Conservation (phyloP, 106 monocot species). For the Acorus gramineus region DNA sequence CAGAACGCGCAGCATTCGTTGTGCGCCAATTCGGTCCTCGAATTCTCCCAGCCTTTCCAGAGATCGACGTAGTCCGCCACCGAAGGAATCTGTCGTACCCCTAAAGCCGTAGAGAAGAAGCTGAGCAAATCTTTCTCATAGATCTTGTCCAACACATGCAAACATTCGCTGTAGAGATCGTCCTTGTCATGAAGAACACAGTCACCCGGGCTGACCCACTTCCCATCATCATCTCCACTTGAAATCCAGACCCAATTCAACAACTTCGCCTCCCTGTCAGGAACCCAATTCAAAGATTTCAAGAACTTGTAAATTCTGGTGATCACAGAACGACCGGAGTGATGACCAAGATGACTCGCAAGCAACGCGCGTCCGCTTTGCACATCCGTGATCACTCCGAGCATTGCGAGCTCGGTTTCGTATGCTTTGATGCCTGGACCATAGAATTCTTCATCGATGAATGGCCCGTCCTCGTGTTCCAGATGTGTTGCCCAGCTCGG, state of each 20-base stretch:
- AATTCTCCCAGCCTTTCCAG: conserved; percentile 31
- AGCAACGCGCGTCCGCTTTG: not conserved
- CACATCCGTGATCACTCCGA: conserved; percentile 30
- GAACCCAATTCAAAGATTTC: conserved; percentile 23
- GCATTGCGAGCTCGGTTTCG: conserved; percentile 9
- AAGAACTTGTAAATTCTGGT: conserved; percentile 30
- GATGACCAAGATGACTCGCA: conserved; percentile 14
- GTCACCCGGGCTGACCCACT: conserved; percentile 21
- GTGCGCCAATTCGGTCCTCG: not conserved
- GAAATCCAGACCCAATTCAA: conserved; percentile 32
- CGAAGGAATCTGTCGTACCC: conserved; percentile 14
- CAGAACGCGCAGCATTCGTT: conserved; percentile 28
- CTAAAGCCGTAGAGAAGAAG: conserved; percentile 18
- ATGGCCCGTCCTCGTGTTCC: conserved; percentile 27
- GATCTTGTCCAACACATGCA: conserved; percentile 28
- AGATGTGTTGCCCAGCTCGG: conserved; percentile 11
- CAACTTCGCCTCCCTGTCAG: not conserved
- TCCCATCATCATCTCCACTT: conserved; percentile 10
- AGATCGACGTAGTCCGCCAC: conserved; percentile 18
- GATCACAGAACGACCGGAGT: conserved; percentile 10
- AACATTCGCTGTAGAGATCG: conserved; percentile 13
- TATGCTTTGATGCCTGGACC: conserved; percentile 19
- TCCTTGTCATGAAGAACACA: conserved; percentile 29
- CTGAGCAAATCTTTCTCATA: conserved; percentile 14
- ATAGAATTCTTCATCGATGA: conserved; percentile 37